phyloP scores from a whole-genome alignment of 441 rosid species.

The Euphorbia corollata region DNA sequence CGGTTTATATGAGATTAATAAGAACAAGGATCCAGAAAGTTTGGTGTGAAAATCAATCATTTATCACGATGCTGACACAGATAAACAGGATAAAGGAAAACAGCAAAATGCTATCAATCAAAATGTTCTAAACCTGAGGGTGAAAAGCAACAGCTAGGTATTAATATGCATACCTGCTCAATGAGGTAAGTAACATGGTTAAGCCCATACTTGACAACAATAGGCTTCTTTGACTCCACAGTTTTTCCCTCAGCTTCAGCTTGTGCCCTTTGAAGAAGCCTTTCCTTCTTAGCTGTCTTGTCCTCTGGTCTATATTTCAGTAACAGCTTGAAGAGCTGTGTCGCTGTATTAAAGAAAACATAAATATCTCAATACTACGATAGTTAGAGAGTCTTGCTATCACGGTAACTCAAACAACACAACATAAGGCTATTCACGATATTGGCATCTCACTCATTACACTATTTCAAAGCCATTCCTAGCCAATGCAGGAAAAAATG shows the following conservation, averaged over 20 bases:
- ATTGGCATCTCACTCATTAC: no score
- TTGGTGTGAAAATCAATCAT: no score
- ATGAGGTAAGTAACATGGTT: slow-evolving; percentile 83
- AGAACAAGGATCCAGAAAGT: background rate
- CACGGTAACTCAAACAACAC: no score
- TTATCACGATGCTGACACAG: no score
- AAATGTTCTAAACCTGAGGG: no score
- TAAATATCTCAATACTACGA: background rate
- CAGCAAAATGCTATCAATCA: no score
- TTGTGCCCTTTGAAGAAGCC: slow-evolving; percentile 68
- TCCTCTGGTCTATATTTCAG: slow-evolving; percentile 90
- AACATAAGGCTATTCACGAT: no score
- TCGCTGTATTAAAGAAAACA: slow-evolving; percentile 33
- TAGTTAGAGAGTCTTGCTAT: no score
- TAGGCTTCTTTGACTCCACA: slow-evolving; percentile 70
- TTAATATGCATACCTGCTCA: slow-evolving; percentile 39
- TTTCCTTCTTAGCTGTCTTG: slow-evolving; percentile 74
- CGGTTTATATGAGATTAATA: background rate
- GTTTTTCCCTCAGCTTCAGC: slow-evolving; percentile 76
- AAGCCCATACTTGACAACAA: slow-evolving; percentile 75
- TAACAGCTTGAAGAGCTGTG: slow-evolving; percentile 62
- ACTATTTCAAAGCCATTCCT: no score
- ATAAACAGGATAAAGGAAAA: no score
- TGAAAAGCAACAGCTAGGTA: no score
- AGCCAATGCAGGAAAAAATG: no score